Evolutionary conservation across 768 basidiomycete species (phyloP).

Genomic region (Kwoniella botswanensis): DNA sequence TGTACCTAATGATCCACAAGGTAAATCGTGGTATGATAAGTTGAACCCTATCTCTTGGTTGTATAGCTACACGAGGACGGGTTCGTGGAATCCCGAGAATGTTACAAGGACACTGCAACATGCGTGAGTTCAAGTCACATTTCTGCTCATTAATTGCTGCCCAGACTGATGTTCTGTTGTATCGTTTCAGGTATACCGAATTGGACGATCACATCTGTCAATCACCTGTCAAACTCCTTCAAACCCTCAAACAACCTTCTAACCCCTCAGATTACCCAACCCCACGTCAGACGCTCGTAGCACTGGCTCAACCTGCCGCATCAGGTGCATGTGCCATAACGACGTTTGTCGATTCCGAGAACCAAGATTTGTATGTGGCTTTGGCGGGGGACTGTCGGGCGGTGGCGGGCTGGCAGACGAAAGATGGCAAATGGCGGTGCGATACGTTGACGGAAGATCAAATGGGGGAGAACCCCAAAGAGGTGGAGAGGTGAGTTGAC

Average conservation of each 20-base stretch:
- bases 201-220: conserved; percentile 84
- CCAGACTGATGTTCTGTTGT: not conserved
- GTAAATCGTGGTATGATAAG: conserved; percentile 9
- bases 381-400: conserved; percentile 93
- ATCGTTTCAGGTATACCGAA: conserved; percentile 72
- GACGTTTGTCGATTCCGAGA: conserved; percentile 82
- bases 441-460: conserved; percentile 96
- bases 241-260: conserved; percentile 17
- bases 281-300: conserved; percentile 67
- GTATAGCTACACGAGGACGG: not conserved
- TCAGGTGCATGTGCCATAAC: conserved; percentile 91
- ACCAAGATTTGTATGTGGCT: conserved; percentile 84
- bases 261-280: conserved; percentile 17
- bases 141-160: not conserved
- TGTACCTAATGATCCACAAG: conserved; percentile 19
- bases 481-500: conserved; percentile 72
- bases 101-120: conserved; percentile 32
- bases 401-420: conserved; percentile 90
- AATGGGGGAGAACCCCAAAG: conserved; percentile 86
- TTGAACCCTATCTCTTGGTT: conserved; percentile 34
- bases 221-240: conserved; percentile 74
- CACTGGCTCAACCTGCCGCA: conserved; percentile 70
- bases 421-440: conserved; percentile 80
- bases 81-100: conserved; percentile 33
- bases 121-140: conserved; percentile 32